Percentiles rank a stretch among this genome's conserved stretches.
These are phyloP conservation scores for Globisporangium uncinulatum DNA, from an alignment of 352 stramenopile species.

Conservation along the genomic window DNA sequence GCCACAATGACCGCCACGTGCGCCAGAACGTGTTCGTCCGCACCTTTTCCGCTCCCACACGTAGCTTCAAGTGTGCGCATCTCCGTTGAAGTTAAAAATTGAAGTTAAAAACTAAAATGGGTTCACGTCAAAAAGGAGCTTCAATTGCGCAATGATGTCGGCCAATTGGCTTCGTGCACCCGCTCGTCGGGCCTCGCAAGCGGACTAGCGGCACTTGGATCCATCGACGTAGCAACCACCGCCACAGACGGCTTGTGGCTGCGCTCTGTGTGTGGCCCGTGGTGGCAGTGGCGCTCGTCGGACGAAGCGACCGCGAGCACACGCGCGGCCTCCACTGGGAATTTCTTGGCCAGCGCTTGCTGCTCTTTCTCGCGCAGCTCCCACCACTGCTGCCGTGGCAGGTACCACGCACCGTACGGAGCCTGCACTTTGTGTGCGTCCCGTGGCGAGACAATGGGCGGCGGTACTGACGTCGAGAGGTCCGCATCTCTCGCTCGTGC, in stretches of 20 bases:
- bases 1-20: too few relatives aligned
- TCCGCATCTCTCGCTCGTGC: neutral
- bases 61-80: neutral
- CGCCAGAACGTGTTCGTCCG: too few relatives aligned
- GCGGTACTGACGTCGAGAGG: neutral
- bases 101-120: too few relatives aligned
- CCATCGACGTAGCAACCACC: neutral
- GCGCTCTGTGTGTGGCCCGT: slow-evolving; percentile 9
- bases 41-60: neutral
- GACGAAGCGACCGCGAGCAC: too few relatives aligned
- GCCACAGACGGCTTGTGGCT: slow-evolving; percentile 28
- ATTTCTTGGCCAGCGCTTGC: slow-evolving; percentile 22
- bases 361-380: slow-evolving; percentile 29
- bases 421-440: slow-evolving; percentile 14
- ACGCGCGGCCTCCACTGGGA: slow-evolving; percentile 6
- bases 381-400: slow-evolving; percentile 52
- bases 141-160: neutral
- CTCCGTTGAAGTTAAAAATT: neutral
- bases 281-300: slow-evolving; percentile 19
- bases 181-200: neutral
- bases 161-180: too few relatives aligned
- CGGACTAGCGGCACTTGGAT: neutral
- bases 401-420: slow-evolving; percentile 55
- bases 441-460: slow-evolving; percentile 4
- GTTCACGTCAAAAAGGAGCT: too few relatives aligned